Conservation (phyloP, 768 basidiomycete species). For the Hygrophoropsis aurantiaca region DNA sequence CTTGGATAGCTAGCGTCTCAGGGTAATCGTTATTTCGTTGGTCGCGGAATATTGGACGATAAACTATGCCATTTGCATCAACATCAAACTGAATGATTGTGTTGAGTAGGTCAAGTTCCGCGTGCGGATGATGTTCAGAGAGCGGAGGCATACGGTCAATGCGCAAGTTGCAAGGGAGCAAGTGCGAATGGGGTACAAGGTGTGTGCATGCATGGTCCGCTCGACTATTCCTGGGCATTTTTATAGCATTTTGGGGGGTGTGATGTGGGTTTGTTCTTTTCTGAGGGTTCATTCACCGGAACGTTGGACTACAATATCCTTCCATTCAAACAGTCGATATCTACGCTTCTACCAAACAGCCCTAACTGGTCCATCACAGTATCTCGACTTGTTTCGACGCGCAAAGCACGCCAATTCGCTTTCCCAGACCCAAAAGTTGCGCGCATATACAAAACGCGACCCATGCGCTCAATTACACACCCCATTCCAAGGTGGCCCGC, state of each 20-base stretch:
- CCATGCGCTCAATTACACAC: no score
- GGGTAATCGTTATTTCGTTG: no score
- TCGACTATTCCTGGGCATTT: no score
- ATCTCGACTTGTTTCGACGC: conserved; percentile 54
- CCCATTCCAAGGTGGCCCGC: no score
- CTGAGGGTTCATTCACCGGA: no score
- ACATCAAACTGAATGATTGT: no score
- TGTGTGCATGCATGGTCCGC: conserved; percentile 30
- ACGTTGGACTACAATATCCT: no score
- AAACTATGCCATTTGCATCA: conserved; percentile 4
- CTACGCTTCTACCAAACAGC: conserved; percentile 1
- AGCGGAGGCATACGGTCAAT: conserved; percentile 53
- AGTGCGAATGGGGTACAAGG: conserved; percentile 58
- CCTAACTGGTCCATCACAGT: conserved; percentile 37
- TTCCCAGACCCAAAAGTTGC: no score
- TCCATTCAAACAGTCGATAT: background rate
- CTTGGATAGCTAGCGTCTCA: no score
- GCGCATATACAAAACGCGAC: no score
- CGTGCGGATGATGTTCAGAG: conserved; percentile 52
- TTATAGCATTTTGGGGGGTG: no score
- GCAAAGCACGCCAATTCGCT: conserved; percentile 55
- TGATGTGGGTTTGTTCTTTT: no score
- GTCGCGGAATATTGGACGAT: background rate
- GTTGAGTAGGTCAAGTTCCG: conserved; percentile 66
- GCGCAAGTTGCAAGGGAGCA: conserved; percentile 45